Conservation (phyloP, 2,329 filamentous ascomycete species). For the Pseudopithomyces maydicus region DNA sequence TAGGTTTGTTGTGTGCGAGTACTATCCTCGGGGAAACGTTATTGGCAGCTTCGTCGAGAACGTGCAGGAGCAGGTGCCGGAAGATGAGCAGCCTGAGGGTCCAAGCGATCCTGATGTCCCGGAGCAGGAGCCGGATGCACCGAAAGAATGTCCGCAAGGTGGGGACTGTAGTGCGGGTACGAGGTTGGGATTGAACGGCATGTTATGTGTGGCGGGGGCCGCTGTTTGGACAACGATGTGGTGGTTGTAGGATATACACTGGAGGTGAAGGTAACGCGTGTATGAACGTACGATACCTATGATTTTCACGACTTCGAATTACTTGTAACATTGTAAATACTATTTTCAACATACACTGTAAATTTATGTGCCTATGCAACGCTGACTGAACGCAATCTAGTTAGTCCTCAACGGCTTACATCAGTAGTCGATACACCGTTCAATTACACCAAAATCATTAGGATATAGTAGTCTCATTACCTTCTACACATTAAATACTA, state of each 20-base stretch:
- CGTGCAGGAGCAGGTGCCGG: slow-evolving; percentile 25
- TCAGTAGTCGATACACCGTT: no score
- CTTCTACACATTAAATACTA: background rate
- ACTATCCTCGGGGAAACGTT: slow-evolving; percentile 45
- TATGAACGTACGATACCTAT: background rate
- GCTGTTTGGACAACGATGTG: slow-evolving; percentile 2
- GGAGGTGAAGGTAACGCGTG: background rate
- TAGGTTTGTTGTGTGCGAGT: slow-evolving; percentile 43
- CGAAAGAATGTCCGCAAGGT: slow-evolving; percentile 13
- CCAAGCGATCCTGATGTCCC: slow-evolving; percentile 14
- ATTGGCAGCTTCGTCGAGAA: slow-evolving; percentile 40
- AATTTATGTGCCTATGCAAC: no score
- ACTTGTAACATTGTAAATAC: no score
- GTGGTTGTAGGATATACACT: background rate
- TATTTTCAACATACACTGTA: no score
- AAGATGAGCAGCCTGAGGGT: slow-evolving; percentile 11
- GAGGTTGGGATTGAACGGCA: background rate
- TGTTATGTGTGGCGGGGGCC: background rate
- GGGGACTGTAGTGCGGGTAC: slow-evolving; percentile 5
- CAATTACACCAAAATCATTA: no score
- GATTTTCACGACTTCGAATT: background rate
- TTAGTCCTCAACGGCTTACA: no score
- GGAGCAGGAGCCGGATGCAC: background rate
- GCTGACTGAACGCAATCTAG: no score
- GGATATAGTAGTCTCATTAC: no score